Conservation (phyloP, 2,329 filamentous ascomycete species). For the Penicillium sp. region DNA sequence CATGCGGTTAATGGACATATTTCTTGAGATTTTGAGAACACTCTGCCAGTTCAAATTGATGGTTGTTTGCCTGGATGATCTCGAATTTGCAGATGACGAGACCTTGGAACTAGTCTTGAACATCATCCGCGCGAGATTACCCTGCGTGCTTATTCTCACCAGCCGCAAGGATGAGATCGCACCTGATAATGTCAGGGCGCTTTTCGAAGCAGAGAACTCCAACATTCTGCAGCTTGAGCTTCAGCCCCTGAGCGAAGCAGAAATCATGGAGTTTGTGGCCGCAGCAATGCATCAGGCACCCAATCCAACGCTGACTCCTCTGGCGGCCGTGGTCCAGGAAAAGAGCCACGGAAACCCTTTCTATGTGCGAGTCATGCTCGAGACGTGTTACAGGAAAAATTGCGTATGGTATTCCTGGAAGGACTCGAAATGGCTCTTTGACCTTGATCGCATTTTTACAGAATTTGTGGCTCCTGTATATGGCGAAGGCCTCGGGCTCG, state of each 20-base stretch:
- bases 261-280: slow-evolving; percentile 81
- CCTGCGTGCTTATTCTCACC: slow-evolving; percentile 79
- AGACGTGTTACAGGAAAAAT: slow-evolving; percentile 79
- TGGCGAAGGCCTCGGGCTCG: slow-evolving; percentile 76
- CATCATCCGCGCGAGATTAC: slow-evolving; percentile 75
- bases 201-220: slow-evolving; percentile 53
- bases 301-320: slow-evolving; percentile 70
- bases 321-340: slow-evolving; percentile 83
- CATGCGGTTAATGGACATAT: slow-evolving; percentile 81
- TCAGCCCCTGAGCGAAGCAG: slow-evolving; percentile 71
- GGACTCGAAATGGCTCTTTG: slow-evolving; percentile 78
- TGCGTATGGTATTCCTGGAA: slow-evolving; percentile 92
- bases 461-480: slow-evolving; percentile 79
- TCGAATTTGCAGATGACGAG: slow-evolving; percentile 88
- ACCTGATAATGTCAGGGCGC: slow-evolving; percentile 42
- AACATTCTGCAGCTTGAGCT: slow-evolving; percentile 71
- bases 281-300: slow-evolving; percentile 72
- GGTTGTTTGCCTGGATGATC: slow-evolving; percentile 83
- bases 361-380: slow-evolving; percentile 87
- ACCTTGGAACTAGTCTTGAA: slow-evolving; percentile 80
- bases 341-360: slow-evolving; percentile 89
- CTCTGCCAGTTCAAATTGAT: slow-evolving; percentile 84
- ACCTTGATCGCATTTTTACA: slow-evolving; percentile 81
- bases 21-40: slow-evolving; percentile 80
- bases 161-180: slow-evolving; percentile 68